Conservation (phyloP, 192 early-diverging fungal species). For the Gigaspora rosea region DNA sequence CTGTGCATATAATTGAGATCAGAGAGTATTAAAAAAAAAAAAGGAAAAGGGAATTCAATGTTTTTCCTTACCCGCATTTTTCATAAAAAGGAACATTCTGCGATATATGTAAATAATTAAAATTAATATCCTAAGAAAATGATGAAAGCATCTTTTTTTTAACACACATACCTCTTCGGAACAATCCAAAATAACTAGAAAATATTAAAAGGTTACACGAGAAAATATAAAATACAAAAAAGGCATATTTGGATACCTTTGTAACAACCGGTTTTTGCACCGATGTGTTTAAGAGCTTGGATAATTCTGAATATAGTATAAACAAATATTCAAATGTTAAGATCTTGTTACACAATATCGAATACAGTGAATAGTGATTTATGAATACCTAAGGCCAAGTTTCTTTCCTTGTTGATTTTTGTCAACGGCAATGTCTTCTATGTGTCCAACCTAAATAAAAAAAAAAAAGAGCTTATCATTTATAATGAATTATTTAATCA, state of each 20-base stretch:
- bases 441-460: conserved; percentile 68
- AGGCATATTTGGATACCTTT: conserved; percentile 55
- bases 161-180: conserved; percentile 53
- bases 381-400: conserved; percentile 45
- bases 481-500: neutral
- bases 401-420: conserved; percentile 62
- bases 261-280: conserved; percentile 77
- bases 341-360: conserved; percentile 10
- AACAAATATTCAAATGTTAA: neutral
- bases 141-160: neutral
- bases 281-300: conserved; percentile 82
- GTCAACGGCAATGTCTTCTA: conserved; percentile 74
- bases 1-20: neutral
- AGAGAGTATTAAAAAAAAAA: neutral
- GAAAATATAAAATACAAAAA: neutral
- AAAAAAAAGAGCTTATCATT: neutral
- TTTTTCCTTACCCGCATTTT: conserved; percentile 66
- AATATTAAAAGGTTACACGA: neutral
- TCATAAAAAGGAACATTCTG: conserved; percentile 87
- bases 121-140: neutral
- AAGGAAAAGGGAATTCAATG: neutral
- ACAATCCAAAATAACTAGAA: conserved; percentile 57
- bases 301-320: conserved; percentile 51
- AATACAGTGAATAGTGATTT: conserved; percentile 36
- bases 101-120: conserved; percentile 1